phyloP scores from a whole-genome alignment of 1,284 basidiomycete genomes.

The Puccinia polysora region DNA sequence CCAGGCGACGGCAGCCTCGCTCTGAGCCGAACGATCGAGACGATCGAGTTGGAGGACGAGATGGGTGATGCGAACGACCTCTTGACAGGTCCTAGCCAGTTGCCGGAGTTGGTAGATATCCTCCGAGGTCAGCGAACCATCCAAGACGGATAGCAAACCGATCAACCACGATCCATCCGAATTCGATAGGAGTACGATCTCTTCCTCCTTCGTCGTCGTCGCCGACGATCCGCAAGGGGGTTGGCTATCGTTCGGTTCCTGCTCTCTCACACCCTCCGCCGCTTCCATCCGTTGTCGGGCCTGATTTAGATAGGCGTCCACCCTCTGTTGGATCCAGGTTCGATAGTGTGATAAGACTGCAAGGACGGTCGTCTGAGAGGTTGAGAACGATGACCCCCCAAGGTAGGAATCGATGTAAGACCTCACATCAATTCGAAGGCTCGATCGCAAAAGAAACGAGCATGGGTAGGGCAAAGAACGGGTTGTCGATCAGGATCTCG shows the following conservation, averaged over 20 bases:
- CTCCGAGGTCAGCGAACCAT: conserved; percentile 14
- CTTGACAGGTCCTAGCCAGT: conserved; percentile 27
- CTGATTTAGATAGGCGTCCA: neutral
- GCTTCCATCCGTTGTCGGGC: no score
- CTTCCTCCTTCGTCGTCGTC: neutral
- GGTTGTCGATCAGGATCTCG: neutral
- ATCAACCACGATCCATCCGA: conserved; percentile 30
- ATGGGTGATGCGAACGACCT: conserved; percentile 11
- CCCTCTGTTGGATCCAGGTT: conserved; percentile 29
- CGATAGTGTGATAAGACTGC: conserved; percentile 21
- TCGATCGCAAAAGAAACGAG: no score
- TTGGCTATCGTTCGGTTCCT: conserved; percentile 3
- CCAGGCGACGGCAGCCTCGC: conserved; percentile 16
- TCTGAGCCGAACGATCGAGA: neutral
- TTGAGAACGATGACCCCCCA: no score
- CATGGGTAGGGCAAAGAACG: neutral
- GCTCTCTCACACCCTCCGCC: neutral
- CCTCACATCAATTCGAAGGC: no score
- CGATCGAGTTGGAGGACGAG: neutral
- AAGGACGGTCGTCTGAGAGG: conserved; percentile 8
- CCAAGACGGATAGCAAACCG: conserved; percentile 15
- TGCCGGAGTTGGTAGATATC: conserved; percentile 21
- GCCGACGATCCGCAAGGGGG: neutral
- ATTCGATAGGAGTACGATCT: conserved; percentile 12
- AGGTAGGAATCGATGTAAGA: no score